These are phyloP conservation scores for Crucihimalaya himalaica DNA, from an alignment of 345 rosid genomes.

Conservation along the genomic window DNA sequence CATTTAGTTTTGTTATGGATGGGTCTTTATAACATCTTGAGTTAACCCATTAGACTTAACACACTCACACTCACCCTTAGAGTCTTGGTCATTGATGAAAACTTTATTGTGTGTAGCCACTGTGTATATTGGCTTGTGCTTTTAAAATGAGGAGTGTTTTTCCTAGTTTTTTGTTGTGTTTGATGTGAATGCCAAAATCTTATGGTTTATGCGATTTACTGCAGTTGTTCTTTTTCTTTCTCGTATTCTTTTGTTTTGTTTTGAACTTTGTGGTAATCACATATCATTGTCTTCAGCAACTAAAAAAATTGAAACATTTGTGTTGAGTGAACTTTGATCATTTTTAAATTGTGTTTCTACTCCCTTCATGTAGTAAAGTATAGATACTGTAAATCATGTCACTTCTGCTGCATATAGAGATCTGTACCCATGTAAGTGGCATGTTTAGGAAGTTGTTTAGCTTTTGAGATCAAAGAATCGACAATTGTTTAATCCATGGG, in stretches of 20 bases:
- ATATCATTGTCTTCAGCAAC: not conserved
- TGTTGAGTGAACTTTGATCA: not conserved
- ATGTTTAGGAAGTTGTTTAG: conserved; percentile 1
- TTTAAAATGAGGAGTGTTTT: not conserved
- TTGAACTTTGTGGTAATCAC: not conserved
- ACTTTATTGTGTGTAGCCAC: not conserved
- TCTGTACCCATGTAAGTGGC: not conserved
- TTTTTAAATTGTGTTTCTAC: not conserved
- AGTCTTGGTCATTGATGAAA: not conserved
- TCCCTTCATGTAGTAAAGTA: not conserved
- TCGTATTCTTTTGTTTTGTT: not conserved
- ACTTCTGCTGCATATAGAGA: conserved; percentile 2
- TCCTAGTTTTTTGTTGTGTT: conserved; percentile 1
- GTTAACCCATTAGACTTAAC: not conserved
- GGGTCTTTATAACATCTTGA: not conserved
- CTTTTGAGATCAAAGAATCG: not conserved
- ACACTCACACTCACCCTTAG: not conserved
- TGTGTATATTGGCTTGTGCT: not conserved
- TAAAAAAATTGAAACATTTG: not conserved
- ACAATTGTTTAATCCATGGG: not conserved
- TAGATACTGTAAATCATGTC: not conserved
- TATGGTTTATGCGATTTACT: not conserved
- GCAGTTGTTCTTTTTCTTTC: not conserved
- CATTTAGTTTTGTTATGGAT: not conserved
- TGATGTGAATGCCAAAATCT: not conserved